Conservation (phyloP, 805 yeast genomes). For the baker's yeast (Saccharomyces cerevisiae) region DNA sequence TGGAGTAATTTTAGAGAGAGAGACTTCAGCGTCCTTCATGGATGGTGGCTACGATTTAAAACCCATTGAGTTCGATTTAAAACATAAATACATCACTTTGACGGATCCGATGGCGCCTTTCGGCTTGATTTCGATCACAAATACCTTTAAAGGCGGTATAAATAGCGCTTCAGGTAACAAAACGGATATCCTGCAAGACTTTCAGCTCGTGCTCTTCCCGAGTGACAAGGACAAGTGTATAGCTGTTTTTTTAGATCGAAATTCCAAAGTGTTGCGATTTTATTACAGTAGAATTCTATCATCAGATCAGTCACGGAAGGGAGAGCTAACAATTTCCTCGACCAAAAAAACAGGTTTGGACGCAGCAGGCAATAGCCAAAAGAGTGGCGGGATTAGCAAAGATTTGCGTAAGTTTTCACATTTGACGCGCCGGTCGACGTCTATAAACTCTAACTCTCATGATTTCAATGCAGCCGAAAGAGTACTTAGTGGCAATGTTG, state of each 20-base stretch:
- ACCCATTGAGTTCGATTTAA: conserved; percentile 3
- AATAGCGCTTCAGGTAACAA: conserved; percentile 30
- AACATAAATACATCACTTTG: conserved; percentile 48
- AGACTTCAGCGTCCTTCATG: conserved; percentile 12
- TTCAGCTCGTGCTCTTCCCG: conserved; percentile 22
- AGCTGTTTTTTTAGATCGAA: conserved; percentile 19
- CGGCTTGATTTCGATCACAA: conserved; percentile 62
- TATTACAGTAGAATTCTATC: conserved; percentile 19
- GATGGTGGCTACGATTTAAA: conserved; percentile 1
- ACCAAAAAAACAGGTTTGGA: neutral
- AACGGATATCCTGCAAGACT: conserved; percentile 9
- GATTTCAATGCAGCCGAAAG: neutral
- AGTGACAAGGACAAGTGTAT: conserved; percentile 22
- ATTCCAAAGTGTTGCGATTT: conserved; percentile 13
- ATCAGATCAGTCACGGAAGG: neutral
- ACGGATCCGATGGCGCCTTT: conserved; percentile 69
- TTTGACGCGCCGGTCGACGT: neutral
- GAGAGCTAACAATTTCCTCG: conserved; percentile 2
- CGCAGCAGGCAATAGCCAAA: neutral
- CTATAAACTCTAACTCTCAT: neutral
- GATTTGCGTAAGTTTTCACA: neutral
- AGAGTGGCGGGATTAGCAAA: neutral
- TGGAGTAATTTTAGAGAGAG: conserved; percentile 60
- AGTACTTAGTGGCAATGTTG: neutral
- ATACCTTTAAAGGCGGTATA: conserved; percentile 43